Base-by-base conservation (phyloP, 805 yeast species). In the Millerago galiae region DNA sequence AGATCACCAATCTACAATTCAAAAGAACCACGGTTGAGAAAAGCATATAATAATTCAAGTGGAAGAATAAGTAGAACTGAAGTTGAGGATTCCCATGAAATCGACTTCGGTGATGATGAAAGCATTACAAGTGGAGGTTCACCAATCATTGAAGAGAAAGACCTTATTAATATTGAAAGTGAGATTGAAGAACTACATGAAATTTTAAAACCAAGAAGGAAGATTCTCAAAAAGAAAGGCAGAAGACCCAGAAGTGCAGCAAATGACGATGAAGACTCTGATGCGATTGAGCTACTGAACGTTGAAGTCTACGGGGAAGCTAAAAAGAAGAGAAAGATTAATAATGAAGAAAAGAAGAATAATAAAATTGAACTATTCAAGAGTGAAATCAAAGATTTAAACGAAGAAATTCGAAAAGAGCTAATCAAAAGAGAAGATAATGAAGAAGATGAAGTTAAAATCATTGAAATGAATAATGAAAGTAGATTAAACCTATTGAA, bases 31-130 rank as follows among this genome's bases (percentile, higher is more conserved):
- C 27, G 13, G n/a, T 8, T 17, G 7, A 15, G 38, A 27, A 35
- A 18, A 21, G 24, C n/a, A 28, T 6, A n/a, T 14, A 18, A 18
- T 4, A 18, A 18, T 4, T 4, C 8, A 6, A 37, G 40, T 30
- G 40, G 40, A n/a, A 17, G 40, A 13, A 15, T 25, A 14, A 18
- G 27, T 7, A 15, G 37, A 26, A 26, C 39, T 4, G 42, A 40
- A 3, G 21, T 26, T 7, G 42, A 34, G 13, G 38, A 34, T 28
- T 34, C 34, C 13, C 31, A 38, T 27, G 38, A 34, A 25, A 13
- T 37, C 7, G 35, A 37, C 10, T 5, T 27, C 28, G 31, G 13
- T 34, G 14, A 9, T n/a, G 40, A 36, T 32, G 28, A 26, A 11
- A 26, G 24, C 24, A 21, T 21, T 4, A 21, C 24, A 21, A 21